These are phyloP conservation scores for Cicer yamashitae DNA, from an alignment of 306 rosid genomes.

Conservation along the genomic window DNA sequence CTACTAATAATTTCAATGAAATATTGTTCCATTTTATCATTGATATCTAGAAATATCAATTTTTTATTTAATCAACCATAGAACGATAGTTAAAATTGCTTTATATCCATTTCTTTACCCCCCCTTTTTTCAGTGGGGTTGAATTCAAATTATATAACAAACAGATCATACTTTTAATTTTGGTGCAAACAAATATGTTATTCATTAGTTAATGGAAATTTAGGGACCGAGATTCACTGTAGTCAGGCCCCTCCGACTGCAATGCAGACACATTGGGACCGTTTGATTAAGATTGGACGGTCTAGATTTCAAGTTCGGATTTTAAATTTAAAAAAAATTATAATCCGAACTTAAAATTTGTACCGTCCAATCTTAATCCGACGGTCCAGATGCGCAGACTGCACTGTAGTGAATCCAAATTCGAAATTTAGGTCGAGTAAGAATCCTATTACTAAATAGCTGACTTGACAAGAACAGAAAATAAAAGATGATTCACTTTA, in stretches of 20 bases:
- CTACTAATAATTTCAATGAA: neutral
- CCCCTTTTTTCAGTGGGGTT: neutral
- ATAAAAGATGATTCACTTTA: neutral
- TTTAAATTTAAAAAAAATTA: too few species aligned
- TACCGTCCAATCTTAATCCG: too few species aligned
- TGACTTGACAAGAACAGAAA: neutral
- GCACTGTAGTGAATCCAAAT: too few species aligned
- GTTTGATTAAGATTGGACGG: too few species aligned
- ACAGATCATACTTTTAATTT: neutral
- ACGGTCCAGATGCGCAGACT: too few species aligned
- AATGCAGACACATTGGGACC: too few species aligned
- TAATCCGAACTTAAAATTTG: too few species aligned
- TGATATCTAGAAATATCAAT: neutral
- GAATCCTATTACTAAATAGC: neutral
- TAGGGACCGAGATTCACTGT: too few species aligned
- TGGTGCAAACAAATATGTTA: constrained; percentile 5
- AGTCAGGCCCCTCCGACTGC: too few species aligned
- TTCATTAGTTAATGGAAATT: neutral
- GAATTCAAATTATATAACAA: neutral
- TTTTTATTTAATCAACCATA: neutral
- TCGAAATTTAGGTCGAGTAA: neutral
- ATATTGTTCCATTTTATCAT: neutral
- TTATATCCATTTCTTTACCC: neutral
- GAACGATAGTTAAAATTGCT: neutral
- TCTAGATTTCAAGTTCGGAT: too few species aligned